Evolutionary conservation across 2,329 filamentous ascomycete species (phyloP).

Genomic region (Verticillium nubilum): DNA sequence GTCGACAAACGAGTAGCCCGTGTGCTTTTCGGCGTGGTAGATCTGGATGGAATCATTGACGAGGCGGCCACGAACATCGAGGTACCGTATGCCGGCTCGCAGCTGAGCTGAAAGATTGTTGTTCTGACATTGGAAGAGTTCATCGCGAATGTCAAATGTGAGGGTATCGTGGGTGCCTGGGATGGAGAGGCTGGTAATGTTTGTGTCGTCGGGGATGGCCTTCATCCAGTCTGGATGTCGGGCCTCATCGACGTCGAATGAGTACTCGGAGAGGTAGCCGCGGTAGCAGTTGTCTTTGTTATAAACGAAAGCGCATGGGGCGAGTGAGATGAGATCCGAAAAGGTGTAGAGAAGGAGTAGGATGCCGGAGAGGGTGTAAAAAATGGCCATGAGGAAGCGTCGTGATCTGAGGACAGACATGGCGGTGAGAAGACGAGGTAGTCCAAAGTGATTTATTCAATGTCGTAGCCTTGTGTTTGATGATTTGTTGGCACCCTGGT

Average conservation of each 20-base stretch:
- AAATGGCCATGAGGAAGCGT: neutral
- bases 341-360: slow-evolving; percentile 15
- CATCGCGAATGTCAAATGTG: slow-evolving; percentile 34
- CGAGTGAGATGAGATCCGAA: slow-evolving; percentile 16
- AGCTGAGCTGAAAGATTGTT: slow-evolving; percentile 38
- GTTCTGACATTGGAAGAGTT: slow-evolving; percentile 41
- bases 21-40: slow-evolving; percentile 40
- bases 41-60: slow-evolving; percentile 36
- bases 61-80: slow-evolving; percentile 42
- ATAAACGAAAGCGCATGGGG: slow-evolving; percentile 16
- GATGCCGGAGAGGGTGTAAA: slow-evolving; percentile 12
- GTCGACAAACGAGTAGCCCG: slow-evolving; percentile 36
- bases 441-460: neutral
- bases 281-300: slow-evolving; percentile 20
- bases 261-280: slow-evolving; percentile 29
- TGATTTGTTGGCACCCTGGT: no score
- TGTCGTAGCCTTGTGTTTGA: no score
- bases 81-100: slow-evolving; percentile 39
- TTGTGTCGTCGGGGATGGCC: slow-evolving; percentile 30
- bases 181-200: slow-evolving; percentile 39
- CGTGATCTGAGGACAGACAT: neutral
- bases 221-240: slow-evolving; percentile 37
- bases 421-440: neutral
- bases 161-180: slow-evolving; percentile 50
- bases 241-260: slow-evolving; percentile 33